Percentiles rank a stretch among this genome's conserved stretches.
These are phyloP conservation scores for Plasmodium vinckei DNA, from an alignment of 169 alveolate species.

Conservation along the genomic window DNA sequence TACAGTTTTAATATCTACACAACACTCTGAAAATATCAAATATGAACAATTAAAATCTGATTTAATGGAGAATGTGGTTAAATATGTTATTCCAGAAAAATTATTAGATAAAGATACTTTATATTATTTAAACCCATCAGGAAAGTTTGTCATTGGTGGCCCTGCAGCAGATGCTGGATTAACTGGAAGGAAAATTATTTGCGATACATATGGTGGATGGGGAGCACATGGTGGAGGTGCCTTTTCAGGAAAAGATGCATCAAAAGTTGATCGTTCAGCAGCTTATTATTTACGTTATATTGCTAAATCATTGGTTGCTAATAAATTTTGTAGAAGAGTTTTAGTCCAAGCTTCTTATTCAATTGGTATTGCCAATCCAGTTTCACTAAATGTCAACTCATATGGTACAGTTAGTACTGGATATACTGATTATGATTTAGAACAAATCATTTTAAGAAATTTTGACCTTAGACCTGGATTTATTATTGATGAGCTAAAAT, in stretches of 20 bases:
- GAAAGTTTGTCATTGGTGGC: constrained; percentile 98
- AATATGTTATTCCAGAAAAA: constrained; percentile 94
- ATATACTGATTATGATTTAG: constrained; percentile 92
- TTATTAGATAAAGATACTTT: constrained; percentile 94
- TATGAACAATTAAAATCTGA: constrained; percentile 88
- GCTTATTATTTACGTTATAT: constrained; percentile 99
- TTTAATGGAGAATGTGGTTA: constrained; percentile 94
- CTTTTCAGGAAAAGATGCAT: constrained; percentile 99
- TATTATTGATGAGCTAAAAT: constrained; percentile 93
- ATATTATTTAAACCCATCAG: constrained; percentile 97
- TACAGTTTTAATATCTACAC: constrained; percentile 94
- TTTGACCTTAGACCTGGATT: constrained; percentile 98
- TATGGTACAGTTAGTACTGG: constrained; percentile 95
- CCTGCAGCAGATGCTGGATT: constrained; percentile 99
- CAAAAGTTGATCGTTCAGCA: constrained; percentile 99
- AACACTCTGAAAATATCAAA: constrained; percentile 87
- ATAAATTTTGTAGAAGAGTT: constrained; percentile 95
- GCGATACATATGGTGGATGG: constrained; percentile 99
- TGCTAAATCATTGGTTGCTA: constrained; percentile 98
- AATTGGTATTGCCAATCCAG: constrained; percentile 97
- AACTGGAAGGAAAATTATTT: constrained; percentile 98
- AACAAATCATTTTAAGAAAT: constrained; percentile 91
- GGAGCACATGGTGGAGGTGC: constrained; percentile 99
- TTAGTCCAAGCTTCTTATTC: constrained; percentile 98
- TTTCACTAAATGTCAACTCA: constrained; percentile 96